Evolutionary conservation across 768 basidiomycete species (phyloP).

Genomic region (Cyclocybe aegerita): DNA sequence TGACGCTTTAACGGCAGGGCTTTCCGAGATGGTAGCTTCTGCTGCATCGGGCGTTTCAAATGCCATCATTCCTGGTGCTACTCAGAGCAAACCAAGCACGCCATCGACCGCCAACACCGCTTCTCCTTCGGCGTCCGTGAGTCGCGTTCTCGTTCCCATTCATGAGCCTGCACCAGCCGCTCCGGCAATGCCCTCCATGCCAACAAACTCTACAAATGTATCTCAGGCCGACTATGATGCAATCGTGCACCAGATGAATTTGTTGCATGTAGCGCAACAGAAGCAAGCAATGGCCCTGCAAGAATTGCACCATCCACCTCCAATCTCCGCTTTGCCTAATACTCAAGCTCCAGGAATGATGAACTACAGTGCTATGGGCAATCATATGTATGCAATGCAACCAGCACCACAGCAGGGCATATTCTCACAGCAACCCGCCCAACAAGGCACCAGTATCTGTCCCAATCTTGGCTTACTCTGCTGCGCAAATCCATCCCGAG

Average conservation of each 20-base stretch:
- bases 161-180: too few species aligned
- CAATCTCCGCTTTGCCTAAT: too few species aligned
- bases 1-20: background rate
- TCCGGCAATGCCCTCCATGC: too few species aligned
- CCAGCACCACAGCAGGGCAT: constrained; percentile 1
- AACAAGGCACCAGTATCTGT: too few species aligned
- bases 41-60: background rate
- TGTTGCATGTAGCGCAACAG: background rate
- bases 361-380: background rate
- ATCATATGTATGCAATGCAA: constrained; percentile 5
- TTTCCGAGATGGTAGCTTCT: constrained; percentile 3
- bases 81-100: background rate
- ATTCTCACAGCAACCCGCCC: background rate
- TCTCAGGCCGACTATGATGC: background rate
- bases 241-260: constrained; percentile 9
- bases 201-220: background rate
- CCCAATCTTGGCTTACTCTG: background rate
- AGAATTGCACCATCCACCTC: too few species aligned
- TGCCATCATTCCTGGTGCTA: background rate
- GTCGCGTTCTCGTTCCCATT: too few species aligned
- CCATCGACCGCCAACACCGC: too few species aligned
- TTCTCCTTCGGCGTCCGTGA: too few species aligned
- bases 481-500: background rate
- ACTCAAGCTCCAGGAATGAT: too few species aligned
- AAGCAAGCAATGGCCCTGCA: constrained; percentile 3